phyloP scores from a whole-genome alignment of 495 filamentous ascomycete genomes.

The Penicillium angulare region DNA sequence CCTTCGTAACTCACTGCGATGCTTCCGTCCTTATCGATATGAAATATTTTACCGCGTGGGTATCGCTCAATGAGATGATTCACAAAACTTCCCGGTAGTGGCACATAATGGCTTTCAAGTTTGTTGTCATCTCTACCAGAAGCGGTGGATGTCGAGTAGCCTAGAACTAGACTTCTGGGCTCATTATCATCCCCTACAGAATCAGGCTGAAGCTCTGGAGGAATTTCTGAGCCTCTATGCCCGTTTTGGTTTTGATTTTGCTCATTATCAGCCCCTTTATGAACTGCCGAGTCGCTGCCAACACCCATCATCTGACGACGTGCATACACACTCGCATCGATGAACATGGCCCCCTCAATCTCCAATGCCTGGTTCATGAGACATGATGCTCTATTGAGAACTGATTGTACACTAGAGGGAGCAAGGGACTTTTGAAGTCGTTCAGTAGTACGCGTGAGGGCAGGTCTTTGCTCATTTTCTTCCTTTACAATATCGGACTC shows the following conservation, averaged over 20 bases:
- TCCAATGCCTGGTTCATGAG: constrained; percentile 28
- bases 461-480: constrained; percentile 15
- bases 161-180: constrained; percentile 21
- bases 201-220: background rate
- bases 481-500: background rate
- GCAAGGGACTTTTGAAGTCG: constrained; percentile 20
- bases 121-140: constrained; percentile 8
- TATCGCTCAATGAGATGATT: constrained; percentile 49
- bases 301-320: constrained; percentile 19
- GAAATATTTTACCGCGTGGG: constrained; percentile 57
- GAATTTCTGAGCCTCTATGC: background rate
- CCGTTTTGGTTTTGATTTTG: background rate
- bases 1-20: constrained; percentile 31
- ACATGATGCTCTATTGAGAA: constrained; percentile 18
- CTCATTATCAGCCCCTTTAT: background rate
- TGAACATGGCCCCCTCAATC: constrained; percentile 25
- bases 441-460: constrained; percentile 22
- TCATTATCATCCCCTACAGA: constrained; percentile 3
- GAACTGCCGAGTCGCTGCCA: background rate
- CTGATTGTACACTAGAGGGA: constrained; percentile 18
- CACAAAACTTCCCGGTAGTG: constrained; percentile 38
- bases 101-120: constrained; percentile 22
- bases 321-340: constrained; percentile 25
- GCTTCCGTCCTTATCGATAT: constrained; percentile 45
- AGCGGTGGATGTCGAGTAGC: constrained; percentile 18